Conservation (phyloP, 139 green algal species). For the Tetraselmis chui region DNA sequence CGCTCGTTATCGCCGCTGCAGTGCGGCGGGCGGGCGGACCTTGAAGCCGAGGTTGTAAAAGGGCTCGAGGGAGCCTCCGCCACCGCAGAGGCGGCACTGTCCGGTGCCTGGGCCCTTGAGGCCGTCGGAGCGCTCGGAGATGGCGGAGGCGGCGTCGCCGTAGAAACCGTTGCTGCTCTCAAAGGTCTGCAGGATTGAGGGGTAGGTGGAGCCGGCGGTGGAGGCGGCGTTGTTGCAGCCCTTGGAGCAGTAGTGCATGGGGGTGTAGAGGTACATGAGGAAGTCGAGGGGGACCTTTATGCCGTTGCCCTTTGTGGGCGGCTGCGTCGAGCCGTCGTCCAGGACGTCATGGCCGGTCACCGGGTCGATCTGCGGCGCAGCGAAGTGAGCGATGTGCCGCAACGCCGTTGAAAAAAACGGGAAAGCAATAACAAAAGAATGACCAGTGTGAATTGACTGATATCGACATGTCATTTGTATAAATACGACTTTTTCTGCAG, state of each 20-base stretch:
- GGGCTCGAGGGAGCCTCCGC: neutral
- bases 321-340: neutral
- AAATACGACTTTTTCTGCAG: no score
- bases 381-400: no score
- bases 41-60: neutral
- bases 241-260: neutral
- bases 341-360: neutral
- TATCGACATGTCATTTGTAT: no score
- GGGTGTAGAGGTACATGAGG: neutral
- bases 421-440: no score
- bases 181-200: conserved; percentile 10
- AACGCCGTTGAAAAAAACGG: no score
- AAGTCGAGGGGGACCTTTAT: neutral
- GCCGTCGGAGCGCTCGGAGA: neutral
- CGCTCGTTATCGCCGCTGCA: no score
- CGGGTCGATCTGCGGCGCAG: neutral
- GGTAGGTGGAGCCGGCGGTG: neutral
- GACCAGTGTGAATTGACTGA: no score
- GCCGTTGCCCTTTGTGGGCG: neutral
- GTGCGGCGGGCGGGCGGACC: no score
- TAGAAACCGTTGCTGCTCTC: conserved; percentile 13
- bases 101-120: conserved; percentile 1
- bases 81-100: conserved; percentile 17
- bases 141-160: conserved; percentile 2
- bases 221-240: neutral